Percentiles rank a stretch among this genome's conserved stretches.
phyloP scores from a whole-genome alignment of 2,329 filamentous ascomycete species.

The Scedosporium minutisporum region DNA sequence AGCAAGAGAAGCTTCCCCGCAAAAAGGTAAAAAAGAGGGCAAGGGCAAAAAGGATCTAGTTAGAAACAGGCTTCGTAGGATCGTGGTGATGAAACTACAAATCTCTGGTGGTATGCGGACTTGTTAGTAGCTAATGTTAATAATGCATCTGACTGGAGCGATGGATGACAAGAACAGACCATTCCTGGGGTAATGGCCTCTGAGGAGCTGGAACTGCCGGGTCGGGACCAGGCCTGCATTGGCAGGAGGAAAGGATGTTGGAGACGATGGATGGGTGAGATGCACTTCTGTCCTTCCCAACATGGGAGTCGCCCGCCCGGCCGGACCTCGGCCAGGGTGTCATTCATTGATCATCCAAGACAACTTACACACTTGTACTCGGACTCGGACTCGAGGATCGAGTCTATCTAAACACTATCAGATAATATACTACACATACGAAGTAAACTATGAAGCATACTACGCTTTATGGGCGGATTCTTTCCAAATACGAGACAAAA shows the following conservation, averaged over 20 bases:
- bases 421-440: not conserved
- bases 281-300: not conserved
- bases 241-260: not conserved
- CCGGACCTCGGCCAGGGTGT: conserved; percentile 4
- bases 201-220: not conserved
- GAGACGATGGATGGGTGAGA: not conserved
- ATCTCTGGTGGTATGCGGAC: not conserved
- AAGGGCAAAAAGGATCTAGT: too few species aligned
- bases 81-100: not conserved
- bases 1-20: not conserved
- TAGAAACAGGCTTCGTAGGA: not conserved
- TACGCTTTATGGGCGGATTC: not conserved
- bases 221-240: not conserved
- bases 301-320: not conserved
- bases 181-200: not conserved
- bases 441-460: not conserved
- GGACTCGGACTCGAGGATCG: too few species aligned
- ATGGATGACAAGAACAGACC: not conserved
- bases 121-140: not conserved
- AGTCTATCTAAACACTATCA: too few species aligned
- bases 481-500: not conserved
- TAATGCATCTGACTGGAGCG: not conserved
- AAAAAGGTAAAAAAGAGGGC: too few species aligned
- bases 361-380: not conserved
- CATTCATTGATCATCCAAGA: not conserved